Conservation (phyloP, 352 stramenopile genomes). For the Globisporangium splendens region DNA sequence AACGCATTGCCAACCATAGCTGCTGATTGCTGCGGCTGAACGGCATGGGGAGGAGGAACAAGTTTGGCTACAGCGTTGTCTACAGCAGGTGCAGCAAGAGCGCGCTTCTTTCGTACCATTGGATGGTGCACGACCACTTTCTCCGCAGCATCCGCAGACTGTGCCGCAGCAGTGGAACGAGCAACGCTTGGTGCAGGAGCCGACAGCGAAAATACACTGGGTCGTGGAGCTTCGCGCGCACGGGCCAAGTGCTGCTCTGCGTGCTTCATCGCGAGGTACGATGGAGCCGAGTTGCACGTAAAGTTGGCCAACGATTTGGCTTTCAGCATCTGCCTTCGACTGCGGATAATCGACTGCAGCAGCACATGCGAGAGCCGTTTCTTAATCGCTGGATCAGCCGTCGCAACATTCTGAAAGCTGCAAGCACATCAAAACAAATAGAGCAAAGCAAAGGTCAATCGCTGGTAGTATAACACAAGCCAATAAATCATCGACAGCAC, state of each 20-base stretch:
- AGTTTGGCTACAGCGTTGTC: constrained; percentile 18
- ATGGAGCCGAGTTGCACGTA: constrained; percentile 7
- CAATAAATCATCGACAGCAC: background rate
- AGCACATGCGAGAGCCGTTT: constrained; percentile 39
- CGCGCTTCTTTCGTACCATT: constrained; percentile 53
- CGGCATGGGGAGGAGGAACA: constrained; percentile 18
- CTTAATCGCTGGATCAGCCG: constrained; percentile 21
- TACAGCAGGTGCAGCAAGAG: constrained; percentile 9
- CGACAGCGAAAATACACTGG: constrained; percentile 4
- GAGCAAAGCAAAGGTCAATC: constrained; percentile 5
- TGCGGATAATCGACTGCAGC: constrained; percentile 67
- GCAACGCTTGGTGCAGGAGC: background rate
- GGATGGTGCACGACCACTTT: constrained; percentile 46
- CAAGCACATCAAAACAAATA: background rate
- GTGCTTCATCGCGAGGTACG: background rate
- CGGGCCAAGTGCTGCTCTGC: background rate
- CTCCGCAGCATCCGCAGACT: background rate
- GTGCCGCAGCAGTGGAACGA: background rate
- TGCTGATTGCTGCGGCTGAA: constrained; percentile 17
- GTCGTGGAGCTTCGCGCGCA: background rate
- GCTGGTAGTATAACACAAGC: too few relatives aligned
- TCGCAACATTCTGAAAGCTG: constrained; percentile 39
- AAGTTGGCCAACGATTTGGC: constrained; percentile 24
- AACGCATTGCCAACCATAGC: background rate
- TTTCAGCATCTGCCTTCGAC: constrained; percentile 75